A percentile compares a stretch with the other conserved stretches of the same genome.
These are phyloP conservation scores for Kodamaea kaohsiungensis DNA, from an alignment of 805 yeast species.

Conservation along the genomic window DNA sequence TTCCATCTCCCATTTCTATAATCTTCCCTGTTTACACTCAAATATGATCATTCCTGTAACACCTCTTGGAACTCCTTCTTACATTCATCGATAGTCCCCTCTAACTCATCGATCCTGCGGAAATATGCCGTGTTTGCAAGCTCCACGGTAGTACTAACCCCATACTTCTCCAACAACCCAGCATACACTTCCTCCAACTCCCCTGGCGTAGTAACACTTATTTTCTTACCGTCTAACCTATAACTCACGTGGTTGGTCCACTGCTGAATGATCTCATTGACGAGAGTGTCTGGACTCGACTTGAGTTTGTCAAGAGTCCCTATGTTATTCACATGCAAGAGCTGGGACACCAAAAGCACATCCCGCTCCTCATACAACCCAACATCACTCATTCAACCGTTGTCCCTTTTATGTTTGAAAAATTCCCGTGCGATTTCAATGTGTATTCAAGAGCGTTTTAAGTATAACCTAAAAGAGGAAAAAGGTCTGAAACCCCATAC, in stretches of 20 bases:
- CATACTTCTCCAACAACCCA: conserved; percentile 13
- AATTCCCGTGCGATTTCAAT: not conserved
- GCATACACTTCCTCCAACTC: conserved; percentile 15
- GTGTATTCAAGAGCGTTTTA: not conserved
- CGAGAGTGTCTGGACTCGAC: conserved; percentile 15
- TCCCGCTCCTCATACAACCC: conserved; percentile 25
- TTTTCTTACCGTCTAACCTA: conserved; percentile 26
- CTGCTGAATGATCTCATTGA: conserved; percentile 24
- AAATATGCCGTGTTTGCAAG: conserved; percentile 39
- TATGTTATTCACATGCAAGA: conserved; percentile 35
- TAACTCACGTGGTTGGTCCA: conserved; percentile 35
- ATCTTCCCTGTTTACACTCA: too few species aligned
- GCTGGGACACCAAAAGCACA: conserved; percentile 37
- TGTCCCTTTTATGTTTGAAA: not conserved
- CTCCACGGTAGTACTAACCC: conserved; percentile 33
- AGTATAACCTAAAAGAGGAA: not conserved
- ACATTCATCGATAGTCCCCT: conserved; percentile 21
- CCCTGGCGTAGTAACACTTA: conserved; percentile 16
- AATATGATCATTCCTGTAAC: not conserved
- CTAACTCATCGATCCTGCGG: conserved; percentile 33
- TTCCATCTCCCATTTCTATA: too few species aligned
- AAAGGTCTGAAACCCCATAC: not conserved
- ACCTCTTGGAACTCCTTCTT: conserved; percentile 26
- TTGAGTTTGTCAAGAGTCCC: conserved; percentile 22
- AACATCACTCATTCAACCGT: conserved; percentile 3